Percentiles rank a stretch among this genome's conserved stretches.
Evolutionary conservation across 2,329 filamentous ascomycete genomes (phyloP).

Genomic region (Exophiala phaeomuriformis): DNA sequence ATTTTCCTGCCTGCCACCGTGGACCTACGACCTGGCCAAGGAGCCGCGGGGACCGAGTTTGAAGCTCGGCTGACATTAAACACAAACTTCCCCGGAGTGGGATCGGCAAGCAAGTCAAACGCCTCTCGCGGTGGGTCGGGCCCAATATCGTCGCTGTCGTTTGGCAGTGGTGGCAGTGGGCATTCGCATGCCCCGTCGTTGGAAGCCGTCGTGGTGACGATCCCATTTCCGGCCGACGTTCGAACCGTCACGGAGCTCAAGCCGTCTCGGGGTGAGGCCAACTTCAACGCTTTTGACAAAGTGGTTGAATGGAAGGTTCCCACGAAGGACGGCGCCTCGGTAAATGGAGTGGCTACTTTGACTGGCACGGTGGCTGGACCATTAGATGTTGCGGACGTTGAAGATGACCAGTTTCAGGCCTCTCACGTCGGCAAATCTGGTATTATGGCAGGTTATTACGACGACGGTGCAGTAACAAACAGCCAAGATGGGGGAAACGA

Average conservation of each 20-base stretch:
- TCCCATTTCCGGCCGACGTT: constrained; percentile 72
- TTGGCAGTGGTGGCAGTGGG: constrained; percentile 41
- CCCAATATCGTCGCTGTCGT: constrained; percentile 44
- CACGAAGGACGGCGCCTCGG: constrained; percentile 63
- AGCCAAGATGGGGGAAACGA: constrained; percentile 21
- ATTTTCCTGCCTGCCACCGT: constrained; percentile 75
- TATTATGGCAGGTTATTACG: constrained; percentile 41
- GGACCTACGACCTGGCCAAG: constrained; percentile 74
- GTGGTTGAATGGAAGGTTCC: constrained; percentile 76
- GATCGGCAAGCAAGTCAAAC: constrained; percentile 17
- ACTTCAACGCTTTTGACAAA: constrained; percentile 65
- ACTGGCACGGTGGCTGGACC: constrained; percentile 73
- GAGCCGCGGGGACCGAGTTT: constrained; percentile 70
- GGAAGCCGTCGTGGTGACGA: constrained; percentile 68
- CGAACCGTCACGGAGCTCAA: constrained; percentile 77
- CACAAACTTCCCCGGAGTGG: constrained; percentile 52
- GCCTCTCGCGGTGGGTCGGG: constrained; percentile 39
- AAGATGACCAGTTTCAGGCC: constrained; percentile 29
- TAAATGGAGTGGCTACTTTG: constrained; percentile 63
- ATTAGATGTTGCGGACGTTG: constrained; percentile 37
- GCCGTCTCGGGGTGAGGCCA: constrained; percentile 73
- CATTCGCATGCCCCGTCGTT: constrained; percentile 55
- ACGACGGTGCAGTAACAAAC: constrained; percentile 36
- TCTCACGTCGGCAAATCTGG: constrained; percentile 29
- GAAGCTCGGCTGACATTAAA: constrained; percentile 72